phyloP scores from a whole-genome alignment of 345 rosid species.

The Aegle marmelos region DNA sequence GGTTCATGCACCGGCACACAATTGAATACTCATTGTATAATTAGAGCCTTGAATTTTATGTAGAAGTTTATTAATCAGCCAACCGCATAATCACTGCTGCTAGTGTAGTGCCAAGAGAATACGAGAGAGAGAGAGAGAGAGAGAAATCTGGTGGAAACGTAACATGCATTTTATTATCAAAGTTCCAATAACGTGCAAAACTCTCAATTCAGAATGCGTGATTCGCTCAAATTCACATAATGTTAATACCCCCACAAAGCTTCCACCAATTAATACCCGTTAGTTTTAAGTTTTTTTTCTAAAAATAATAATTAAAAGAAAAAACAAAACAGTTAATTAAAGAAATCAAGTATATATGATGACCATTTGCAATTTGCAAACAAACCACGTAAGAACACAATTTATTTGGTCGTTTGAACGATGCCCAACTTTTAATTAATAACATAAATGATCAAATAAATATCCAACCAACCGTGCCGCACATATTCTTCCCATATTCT shows the following conservation, averaged over 20 bases:
- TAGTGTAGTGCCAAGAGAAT: neutral
- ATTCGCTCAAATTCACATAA: neutral
- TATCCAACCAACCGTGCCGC: neutral
- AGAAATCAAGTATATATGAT: neutral
- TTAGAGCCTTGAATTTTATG: neutral
- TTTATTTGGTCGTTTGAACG: neutral
- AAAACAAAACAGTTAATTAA: neutral
- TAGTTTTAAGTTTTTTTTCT: neutral
- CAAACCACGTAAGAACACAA: neutral
- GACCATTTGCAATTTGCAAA: neutral
- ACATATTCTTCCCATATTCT: conserved; percentile 8
- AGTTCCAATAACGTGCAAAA: conserved; percentile 14
- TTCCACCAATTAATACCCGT: neutral
- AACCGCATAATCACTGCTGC: neutral
- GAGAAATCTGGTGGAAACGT: neutral
- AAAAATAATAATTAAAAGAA: neutral
- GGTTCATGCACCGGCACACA: conserved; percentile 10
- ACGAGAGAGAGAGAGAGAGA: neutral
- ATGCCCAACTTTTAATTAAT: neutral
- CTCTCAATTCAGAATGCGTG: conserved; percentile 14
- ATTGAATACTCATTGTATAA: neutral
- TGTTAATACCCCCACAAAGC: neutral
- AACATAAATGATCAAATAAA: neutral
- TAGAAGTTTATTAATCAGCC: neutral
- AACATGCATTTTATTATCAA: neutral